phyloP scores from a whole-genome alignment of 2,329 filamentous ascomycete species.

The Xylariaceae sp. region DNA sequence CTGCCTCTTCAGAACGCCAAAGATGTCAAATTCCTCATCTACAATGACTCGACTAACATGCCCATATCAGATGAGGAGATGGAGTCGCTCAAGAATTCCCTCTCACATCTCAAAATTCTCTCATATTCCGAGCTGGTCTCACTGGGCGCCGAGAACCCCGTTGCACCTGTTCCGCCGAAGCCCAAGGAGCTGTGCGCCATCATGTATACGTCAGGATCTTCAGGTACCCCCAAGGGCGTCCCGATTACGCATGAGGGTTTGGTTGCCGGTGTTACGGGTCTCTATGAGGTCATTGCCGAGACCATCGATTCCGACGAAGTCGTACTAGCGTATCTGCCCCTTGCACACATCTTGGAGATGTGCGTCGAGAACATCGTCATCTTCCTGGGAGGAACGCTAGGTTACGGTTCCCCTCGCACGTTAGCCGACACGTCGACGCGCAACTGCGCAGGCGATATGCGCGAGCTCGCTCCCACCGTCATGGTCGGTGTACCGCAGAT shows the following conservation, averaged over 20 bases:
- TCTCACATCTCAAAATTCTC: constrained; percentile 49
- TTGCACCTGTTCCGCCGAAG: constrained; percentile 65
- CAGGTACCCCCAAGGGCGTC: constrained; percentile 83
- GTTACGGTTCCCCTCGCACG: constrained; percentile 87
- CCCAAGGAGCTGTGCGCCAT: constrained; percentile 77
- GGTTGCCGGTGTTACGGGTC: constrained; percentile 76
- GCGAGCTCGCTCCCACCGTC: constrained; percentile 82
- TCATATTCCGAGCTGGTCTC: constrained; percentile 51
- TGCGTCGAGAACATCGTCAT: constrained; percentile 88
- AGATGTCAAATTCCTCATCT: constrained; percentile 55
- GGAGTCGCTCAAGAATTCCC: constrained; percentile 50
- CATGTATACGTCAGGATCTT: constrained; percentile 85
- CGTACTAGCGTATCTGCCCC: constrained; percentile 84
- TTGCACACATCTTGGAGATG: constrained; percentile 95
- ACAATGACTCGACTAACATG: constrained; percentile 52
- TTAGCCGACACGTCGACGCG: constrained; percentile 79
- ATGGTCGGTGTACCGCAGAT: constrained; percentile 93
- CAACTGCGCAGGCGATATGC: constrained; percentile 90
- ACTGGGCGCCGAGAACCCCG: constrained; percentile 61
- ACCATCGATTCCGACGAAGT: constrained; percentile 73
- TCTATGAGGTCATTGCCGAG: constrained; percentile 70
- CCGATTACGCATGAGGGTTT: constrained; percentile 76
- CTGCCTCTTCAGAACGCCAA: constrained; percentile 52
- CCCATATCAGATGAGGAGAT: constrained; percentile 50
- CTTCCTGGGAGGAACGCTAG: constrained; percentile 85